Evolutionary conservation across 2,329 filamentous ascomycete genomes (phyloP).

Genomic region (Escovopsis sp.): DNA sequence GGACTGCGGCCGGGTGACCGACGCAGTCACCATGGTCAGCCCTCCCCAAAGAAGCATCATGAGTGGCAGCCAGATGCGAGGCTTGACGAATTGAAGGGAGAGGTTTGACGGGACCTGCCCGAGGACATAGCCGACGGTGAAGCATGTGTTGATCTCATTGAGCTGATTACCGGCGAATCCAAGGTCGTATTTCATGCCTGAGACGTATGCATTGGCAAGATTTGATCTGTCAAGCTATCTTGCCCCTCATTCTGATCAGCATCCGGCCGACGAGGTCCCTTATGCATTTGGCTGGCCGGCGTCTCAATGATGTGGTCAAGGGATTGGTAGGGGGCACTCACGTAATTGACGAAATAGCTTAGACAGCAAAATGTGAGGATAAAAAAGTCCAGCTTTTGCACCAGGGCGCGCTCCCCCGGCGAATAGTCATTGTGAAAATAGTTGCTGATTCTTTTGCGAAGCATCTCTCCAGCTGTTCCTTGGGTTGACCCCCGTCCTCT

Average conservation of each 20-base stretch:
- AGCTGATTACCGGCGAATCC: conserved; percentile 30
- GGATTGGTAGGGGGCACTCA: conserved; percentile 12
- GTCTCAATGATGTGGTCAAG: neutral
- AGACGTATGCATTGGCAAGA: conserved; percentile 26
- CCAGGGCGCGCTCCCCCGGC: conserved; percentile 28
- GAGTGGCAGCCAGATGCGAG: conserved; percentile 46
- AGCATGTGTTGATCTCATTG: conserved; percentile 23
- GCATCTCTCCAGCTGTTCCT: neutral
- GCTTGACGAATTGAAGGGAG: conserved; percentile 47
- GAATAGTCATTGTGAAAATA: conserved; percentile 21
- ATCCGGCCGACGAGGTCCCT: neutral
- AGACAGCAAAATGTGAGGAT: conserved; percentile 50
- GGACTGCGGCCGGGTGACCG: conserved; percentile 21
- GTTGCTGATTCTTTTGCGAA: conserved; percentile 11
- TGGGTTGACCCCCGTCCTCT: too few relatives aligned
- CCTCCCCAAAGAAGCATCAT: conserved; percentile 51
- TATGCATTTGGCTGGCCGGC: neutral
- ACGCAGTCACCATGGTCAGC: conserved; percentile 42
- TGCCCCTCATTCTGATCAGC: too few relatives aligned
- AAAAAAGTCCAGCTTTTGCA: conserved; percentile 49
- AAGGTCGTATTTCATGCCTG: conserved; percentile 32
- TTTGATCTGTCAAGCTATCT: conserved; percentile 23
- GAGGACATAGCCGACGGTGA: conserved; percentile 27
- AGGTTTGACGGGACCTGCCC: conserved; percentile 49
- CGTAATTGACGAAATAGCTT: conserved; percentile 40